Evolutionary conservation across 2,329 filamentous ascomycete genomes (phyloP), one percentile per base, ranked within the genome.

Genomic region (Aspergillus ruber): DNA sequence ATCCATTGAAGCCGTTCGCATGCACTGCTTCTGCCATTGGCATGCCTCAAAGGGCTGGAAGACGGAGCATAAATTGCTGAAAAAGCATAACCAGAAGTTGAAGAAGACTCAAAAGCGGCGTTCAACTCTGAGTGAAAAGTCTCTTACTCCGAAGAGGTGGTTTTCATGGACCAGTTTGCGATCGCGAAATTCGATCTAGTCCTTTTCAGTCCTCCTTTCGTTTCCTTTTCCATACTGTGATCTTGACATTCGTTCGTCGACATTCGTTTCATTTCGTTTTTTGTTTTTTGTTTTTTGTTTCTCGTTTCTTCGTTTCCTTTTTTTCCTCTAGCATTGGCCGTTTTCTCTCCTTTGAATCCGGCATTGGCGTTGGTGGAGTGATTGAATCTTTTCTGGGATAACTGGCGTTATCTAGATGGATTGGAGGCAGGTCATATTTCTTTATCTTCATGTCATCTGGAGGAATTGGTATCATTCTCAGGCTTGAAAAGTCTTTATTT

Each of bases 1-100:
- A 13, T 60, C 56, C 32, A 50, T 64, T n/a, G 63, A 70, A 43
- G 65, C 62, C 2, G 64, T 68, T 2, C 64, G 63, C 36, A 63
- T 70, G 65, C 64, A 70, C 39, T 69, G 66, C 45, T 70, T 67
- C 55, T 69, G 67, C 53, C 56, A 65, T 47, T 51, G 51, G 2
- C 67, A 70, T 40, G 65, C 64, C 21, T 63, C 57, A 8, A 63
- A 50, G 17, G 56, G 57, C 20, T 69, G 64, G 53, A 61, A 56
- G 49, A 56, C 58, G 2, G 60, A 65, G 56, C 61, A 61, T 32
- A 61, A 64, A 46, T 57, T 49, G n/a, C 56, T 56, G 48, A 62
- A 60, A 48, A 46, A 50, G 35, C 50, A 57, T 23, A 42, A 55
- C 3, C 60, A 57, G 50, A 45, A 49, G 9, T 48, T 52, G 38